Conservation (phyloP, 768 basidiomycete genomes). For the Scleroderma bovista region DNA sequence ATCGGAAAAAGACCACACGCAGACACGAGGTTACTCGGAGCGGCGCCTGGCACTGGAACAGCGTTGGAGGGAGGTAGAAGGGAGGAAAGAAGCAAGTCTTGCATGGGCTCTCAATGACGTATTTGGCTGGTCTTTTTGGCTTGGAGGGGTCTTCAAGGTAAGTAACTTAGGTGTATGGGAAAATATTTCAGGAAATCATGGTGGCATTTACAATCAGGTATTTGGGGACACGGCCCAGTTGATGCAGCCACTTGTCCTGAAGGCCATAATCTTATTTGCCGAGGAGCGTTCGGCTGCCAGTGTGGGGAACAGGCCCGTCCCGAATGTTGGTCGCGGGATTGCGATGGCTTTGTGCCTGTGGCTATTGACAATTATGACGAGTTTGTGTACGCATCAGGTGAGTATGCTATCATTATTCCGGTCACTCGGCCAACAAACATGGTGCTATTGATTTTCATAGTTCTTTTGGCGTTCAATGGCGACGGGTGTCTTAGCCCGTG, state of each 20-base stretch:
- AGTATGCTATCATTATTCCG: background rate
- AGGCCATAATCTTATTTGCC: slow-evolving; percentile 57
- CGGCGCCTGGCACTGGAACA: slow-evolving; percentile 30
- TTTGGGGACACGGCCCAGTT: slow-evolving; percentile 56
- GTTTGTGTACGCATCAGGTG: slow-evolving; percentile 61
- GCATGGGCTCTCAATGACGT: slow-evolving; percentile 58
- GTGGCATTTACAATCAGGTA: slow-evolving; percentile 32
- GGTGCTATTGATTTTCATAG: no score
- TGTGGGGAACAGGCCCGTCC: slow-evolving; percentile 27
- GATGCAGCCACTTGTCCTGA: slow-evolving; percentile 59
- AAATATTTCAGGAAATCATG: background rate
- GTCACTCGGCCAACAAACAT: no score
- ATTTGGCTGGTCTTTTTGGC: slow-evolving; percentile 56
- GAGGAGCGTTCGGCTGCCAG: slow-evolving; percentile 41
- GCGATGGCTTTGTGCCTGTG: slow-evolving; percentile 55
- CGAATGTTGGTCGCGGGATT: slow-evolving; percentile 49
- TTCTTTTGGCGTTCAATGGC: slow-evolving; percentile 71
- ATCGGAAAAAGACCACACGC: slow-evolving; percentile 1
- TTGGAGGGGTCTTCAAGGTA: slow-evolving; percentile 55
- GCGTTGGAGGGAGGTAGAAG: slow-evolving; percentile 42
- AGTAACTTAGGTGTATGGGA: background rate
- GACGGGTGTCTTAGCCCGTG: slow-evolving; percentile 59
- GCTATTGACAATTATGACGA: slow-evolving; percentile 42
- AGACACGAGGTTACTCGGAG: slow-evolving; percentile 17
- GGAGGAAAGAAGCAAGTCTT: slow-evolving; percentile 45